Base-by-base conservation (phyloP, 2,329 filamentous ascomycete species). In the Scedosporium boydii region DNA sequence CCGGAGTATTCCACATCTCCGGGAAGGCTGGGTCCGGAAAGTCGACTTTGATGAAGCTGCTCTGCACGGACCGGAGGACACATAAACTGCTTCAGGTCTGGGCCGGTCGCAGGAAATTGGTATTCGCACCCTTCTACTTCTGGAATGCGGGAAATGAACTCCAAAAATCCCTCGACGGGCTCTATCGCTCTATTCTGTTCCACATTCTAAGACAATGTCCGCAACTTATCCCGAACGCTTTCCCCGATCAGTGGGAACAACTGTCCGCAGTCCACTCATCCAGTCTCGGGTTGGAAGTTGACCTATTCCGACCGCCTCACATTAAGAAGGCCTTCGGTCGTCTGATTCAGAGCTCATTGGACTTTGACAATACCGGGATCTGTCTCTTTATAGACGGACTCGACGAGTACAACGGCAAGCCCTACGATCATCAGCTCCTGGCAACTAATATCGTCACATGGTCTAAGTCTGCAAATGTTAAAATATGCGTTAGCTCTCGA, bases 31-130 rank as follows among this genome's bases (percentile, higher is more conserved):
- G 63, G 3, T 53, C 63, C 2, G 63, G 63, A 2, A 64, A 64
- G 18, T 64, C 63, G 46, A 64, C 63, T 5, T 48, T 64, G 21
- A 61, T 64, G 59, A 64, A 64, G 38, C 46, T 64, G 18, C 58
- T 64, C 7, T 62, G 60, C 21, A 27, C 29, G 12, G 34, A 62
- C 18, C 6, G 29, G n/a, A 26, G 46, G 10, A 59, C 59, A 18
- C 29, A 38, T 23, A 7, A 59, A n/a, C 41, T 48, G 27, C 29
- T 48, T 3, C n/a, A n/a, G 27, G 3, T 6, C 2, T 64, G 60
- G 59, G 34, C 56, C 1, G 55, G 26, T 14, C 16, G 16, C 5
- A 38, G 42, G 6, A 59, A 38, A n/a, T 59, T 62, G 4, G 29
- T 64, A 6, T 26, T 62, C 12, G 63, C 59, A 2, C 46, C 56